Conservation (phyloP, 2,329 filamentous ascomycete species). For the Aspergillus texensis region DNA sequence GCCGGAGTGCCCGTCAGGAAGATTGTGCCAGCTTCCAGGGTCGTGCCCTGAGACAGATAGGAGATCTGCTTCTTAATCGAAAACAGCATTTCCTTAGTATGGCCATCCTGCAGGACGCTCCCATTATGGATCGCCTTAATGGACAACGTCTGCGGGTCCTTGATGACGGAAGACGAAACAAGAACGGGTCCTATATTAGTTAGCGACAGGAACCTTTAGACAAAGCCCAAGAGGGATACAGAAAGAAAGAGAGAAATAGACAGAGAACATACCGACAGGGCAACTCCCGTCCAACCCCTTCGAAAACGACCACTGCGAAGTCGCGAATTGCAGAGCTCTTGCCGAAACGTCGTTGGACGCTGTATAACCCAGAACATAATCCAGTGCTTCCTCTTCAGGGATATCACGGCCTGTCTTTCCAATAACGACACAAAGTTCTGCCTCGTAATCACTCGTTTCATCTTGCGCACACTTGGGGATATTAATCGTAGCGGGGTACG, state of each 20-base stretch:
- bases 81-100: conserved; percentile 46
- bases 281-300: conserved; percentile 30
- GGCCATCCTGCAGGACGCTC: conserved; percentile 42
- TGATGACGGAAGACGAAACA: conserved; percentile 30
- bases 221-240: not conserved
- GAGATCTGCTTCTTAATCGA: conserved; percentile 40
- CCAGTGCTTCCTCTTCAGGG: conserved; percentile 25
- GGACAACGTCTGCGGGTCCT: conserved; percentile 29
- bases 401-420: conserved; percentile 26
- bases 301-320: conserved; percentile 28
- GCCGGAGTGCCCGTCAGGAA: conserved; percentile 31
- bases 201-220: not conserved
- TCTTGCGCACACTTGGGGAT: conserved; percentile 36
- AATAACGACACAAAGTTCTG: conserved; percentile 31
- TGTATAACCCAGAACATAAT: conserved; percentile 38
- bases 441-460: conserved; percentile 35
- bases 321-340: conserved; percentile 31
- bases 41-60: conserved; percentile 42
- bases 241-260: not conserved
- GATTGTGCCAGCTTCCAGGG: conserved; percentile 27
- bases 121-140: conserved; percentile 47
- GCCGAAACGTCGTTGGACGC: conserved; percentile 37
- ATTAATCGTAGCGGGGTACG: conserved; percentile 29
- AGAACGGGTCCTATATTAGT: conserved; percentile 25
- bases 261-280: conserved; percentile 25